Base-by-base conservation (phyloP, 306 rosid genomes). In the Dalbergia cochinchinensis region DNA sequence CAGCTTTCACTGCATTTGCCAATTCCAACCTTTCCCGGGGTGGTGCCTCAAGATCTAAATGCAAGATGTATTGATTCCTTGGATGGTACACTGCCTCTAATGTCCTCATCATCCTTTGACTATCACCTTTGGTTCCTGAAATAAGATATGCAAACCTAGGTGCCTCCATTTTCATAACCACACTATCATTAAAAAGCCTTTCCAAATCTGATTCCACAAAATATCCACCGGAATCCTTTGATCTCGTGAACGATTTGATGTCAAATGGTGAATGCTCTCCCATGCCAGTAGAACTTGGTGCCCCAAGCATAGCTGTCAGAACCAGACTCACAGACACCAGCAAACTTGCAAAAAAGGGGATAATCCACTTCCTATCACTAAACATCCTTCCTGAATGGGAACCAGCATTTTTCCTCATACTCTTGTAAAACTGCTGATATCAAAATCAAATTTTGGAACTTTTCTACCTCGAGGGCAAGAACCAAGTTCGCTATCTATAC, bases 41-140 rank as follows among this genome's bases (percentile, higher is more conserved):
- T 0, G 96, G 99, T 13, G 99, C 99, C 92, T 93, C 99, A 16
- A 95, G 98, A 89, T 95, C 99, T 79, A 95, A 85, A 85, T 95
- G 99, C 80, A 95, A 85, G 79, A 95, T 62, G 73, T 95, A 95
- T 44, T 93, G 98, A 68, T 95, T 95, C 78, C 99, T 89, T 0
- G 99, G 99, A 64, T 95, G 98, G 76, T 93, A 95, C 5, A 95
- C 91, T 5, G 99, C 99, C 85, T 88, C 83, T 80, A 95, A 86
- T 66, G 99, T 95, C 88, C 98, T 93, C 94, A 93, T 83, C 97
- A 95, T 87, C 85, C 99, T 89, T 65, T 81, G 94, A 77, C 94
- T 95, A 86, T 95, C 99, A 65, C 99, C 99, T 83, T 90, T 93
- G 6, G 99, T 93, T 31, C 99, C 99, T 0, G 99, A 95, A 76